These are phyloP conservation scores for Rhamnella rubrinervis DNA, from an alignment of 331 rosid genomes.

Conservation along the genomic window DNA sequence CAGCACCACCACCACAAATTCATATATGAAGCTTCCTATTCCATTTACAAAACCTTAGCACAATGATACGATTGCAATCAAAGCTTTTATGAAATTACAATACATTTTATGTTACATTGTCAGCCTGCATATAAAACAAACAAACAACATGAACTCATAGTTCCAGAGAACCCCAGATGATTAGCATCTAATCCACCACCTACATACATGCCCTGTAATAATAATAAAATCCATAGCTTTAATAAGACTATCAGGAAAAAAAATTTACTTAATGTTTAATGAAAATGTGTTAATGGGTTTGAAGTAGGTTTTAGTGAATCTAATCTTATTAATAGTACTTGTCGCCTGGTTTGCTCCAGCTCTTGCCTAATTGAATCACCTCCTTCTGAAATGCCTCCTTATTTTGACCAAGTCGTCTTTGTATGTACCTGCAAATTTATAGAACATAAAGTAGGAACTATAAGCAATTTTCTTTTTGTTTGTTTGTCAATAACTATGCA, in stretches of 20 bases:
- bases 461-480: too few relatives aligned
- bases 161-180: conserved; percentile 59
- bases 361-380: conserved; percentile 84
- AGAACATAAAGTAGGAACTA: conserved; percentile 12
- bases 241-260: too few relatives aligned
- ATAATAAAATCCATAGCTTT: conserved; percentile 13
- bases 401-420: conserved; percentile 90
- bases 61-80: background rate
- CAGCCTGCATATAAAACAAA: conserved; percentile 16
- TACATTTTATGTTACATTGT: background rate
- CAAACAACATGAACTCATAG: conserved; percentile 77
- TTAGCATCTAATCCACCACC: conserved; percentile 62
- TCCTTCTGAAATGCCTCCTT: conserved; percentile 90
- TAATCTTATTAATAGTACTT: conserved; percentile 39
- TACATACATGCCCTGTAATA: conserved; percentile 64
- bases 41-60: background rate
- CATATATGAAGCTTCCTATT: background rate
- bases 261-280: conserved; percentile 1
- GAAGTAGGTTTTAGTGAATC: conserved; percentile 14
- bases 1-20: background rate
- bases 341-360: conserved; percentile 68
- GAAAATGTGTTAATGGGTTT: conserved; percentile 13
- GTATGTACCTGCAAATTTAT: conserved; percentile 53
- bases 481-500: background rate
- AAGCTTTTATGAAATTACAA: background rate